phyloP scores from a whole-genome alignment of 2,329 filamentous ascomycete species.

The Sphaerostilbella broomeana region DNA sequence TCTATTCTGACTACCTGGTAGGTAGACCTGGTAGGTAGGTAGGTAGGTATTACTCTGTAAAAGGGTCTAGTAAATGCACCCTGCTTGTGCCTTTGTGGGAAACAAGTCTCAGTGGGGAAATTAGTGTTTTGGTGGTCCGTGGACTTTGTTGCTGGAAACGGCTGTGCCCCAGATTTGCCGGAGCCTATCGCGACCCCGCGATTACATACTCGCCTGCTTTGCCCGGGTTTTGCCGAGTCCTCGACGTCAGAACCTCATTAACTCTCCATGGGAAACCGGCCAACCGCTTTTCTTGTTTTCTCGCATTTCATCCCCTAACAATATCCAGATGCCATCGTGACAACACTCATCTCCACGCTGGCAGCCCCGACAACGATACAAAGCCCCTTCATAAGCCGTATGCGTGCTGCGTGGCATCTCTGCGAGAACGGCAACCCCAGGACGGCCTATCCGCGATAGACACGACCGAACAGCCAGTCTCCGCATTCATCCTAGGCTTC shows the following conservation, averaged over 20 bases:
- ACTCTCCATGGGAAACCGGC: not conserved
- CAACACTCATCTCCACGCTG: no score
- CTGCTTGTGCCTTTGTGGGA: no score
- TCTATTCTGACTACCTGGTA: no score
- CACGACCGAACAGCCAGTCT: not conserved
- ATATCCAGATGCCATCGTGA: not conserved
- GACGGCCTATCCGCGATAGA: conserved; percentile 2
- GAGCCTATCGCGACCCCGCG: conserved; percentile 29
- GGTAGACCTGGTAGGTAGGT: no score
- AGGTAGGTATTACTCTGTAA: no score
- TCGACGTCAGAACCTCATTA: conserved; percentile 12
- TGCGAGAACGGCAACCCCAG: not conserved
- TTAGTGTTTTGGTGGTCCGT: no score
- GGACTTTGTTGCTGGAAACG: no score
- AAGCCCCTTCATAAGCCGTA: no score
- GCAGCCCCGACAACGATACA: no score
- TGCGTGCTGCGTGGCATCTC: no score
- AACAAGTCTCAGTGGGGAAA: no score
- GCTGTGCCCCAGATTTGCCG: conserved; percentile 2
- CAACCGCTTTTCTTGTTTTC: not conserved
- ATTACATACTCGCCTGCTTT: conserved; percentile 23
- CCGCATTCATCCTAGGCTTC: conserved; percentile 6
- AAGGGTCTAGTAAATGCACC: no score
- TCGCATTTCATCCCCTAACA: not conserved
- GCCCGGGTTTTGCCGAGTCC: conserved; percentile 14